These are phyloP conservation scores for Calonectria pauciramosa DNA, from an alignment of 2,329 filamentous ascomycete genomes.

Conservation along the genomic window DNA sequence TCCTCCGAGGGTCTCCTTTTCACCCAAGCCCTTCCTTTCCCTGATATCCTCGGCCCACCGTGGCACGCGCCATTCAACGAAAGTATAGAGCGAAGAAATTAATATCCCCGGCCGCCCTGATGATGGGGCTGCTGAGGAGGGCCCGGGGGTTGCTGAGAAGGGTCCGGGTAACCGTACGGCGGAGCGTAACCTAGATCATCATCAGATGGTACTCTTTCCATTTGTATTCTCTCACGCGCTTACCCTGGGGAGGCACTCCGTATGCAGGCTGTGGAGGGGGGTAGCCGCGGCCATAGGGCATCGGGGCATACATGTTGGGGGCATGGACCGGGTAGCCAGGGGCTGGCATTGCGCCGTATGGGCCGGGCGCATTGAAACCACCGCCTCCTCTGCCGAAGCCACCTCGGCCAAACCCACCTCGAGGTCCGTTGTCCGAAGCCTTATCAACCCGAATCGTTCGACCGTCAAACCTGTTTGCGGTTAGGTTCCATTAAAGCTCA, in stretches of 20 bases:
- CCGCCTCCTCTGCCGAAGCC: slow-evolving; percentile 57
- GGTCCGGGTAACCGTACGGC: slow-evolving; percentile 60
- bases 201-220: slow-evolving; percentile 13
- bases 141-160: slow-evolving; percentile 55
- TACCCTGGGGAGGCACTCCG: slow-evolving; percentile 58
- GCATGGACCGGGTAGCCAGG: slow-evolving; percentile 51
- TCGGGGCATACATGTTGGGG: slow-evolving; percentile 55
- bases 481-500: slow-evolving; percentile 29
- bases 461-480: slow-evolving; percentile 69
- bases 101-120: slow-evolving; percentile 60
- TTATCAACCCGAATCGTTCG: slow-evolving; percentile 96
- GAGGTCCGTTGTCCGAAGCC: slow-evolving; percentile 83
- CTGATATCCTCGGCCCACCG: slow-evolving; percentile 5
- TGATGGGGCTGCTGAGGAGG: slow-evolving; percentile 54
- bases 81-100: slow-evolving; percentile 28
- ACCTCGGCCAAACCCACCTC: slow-evolving; percentile 61
- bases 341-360: slow-evolving; percentile 55
- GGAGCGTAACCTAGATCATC: slow-evolving; percentile 52
- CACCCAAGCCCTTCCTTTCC: slow-evolving; percentile 25
- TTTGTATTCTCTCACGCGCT: slow-evolving; percentile 6
- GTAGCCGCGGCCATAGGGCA: slow-evolving; percentile 56
- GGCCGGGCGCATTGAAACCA: slow-evolving; percentile 59
- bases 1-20: slow-evolving; percentile 29
- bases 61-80: slow-evolving; percentile 15
- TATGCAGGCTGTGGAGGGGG: slow-evolving; percentile 52